Evolutionary conservation across 495 filamentous ascomycete genomes (phyloP), one percentile per base, ranked within the genome.

Genomic region (Penicillium simplicissimum): DNA sequence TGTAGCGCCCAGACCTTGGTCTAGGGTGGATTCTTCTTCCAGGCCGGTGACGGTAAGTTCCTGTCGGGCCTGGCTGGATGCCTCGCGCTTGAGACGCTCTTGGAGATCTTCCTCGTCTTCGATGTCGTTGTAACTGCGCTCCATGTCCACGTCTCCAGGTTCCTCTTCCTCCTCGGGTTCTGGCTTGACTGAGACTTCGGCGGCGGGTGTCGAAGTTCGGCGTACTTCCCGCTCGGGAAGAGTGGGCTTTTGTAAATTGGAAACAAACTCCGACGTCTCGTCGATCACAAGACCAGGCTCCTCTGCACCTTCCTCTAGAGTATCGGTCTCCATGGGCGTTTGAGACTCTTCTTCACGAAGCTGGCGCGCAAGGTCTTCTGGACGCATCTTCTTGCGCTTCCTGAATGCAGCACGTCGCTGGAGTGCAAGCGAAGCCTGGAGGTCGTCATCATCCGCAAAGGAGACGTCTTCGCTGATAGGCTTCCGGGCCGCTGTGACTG

Each of bases 251-350:
- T 88, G 86, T 55, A 98, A 74, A 64, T 92, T 91, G 19, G 92
- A 88, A 28, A 98, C 91, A 70, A 98, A 98, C 62, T 96, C 93
- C 4, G 92, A 90, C 14, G 94, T 97, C 70, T 98, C 94, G 64
- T 97, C 93, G 58, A 98, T 92, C 14, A 98, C 82, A 11, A 97
- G 79, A 33, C 93, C 93, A 15, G 83, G 84, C 28, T 85, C 87
- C 61, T 88, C 85, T 17, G 80, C 81, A 25, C 74, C 79, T 1
- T 74, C 80, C 11, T 80, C 77, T 0, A 74, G 67, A 40, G 52
- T 73, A 73, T 79, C 68, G 52, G 78, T 68, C 38, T 87, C 81
- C 71, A 82, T 79, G 8, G 81, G 79, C 0, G 78, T 82, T 52
- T 84, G 81, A 7, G 84, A 81, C 23, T 80, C 83, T 70, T 96